Evolutionary conservation across 495 filamentous ascomycete genomes (phyloP), one percentile per base, ranked within the genome.

Genomic region (Aspergillus asperescens): DNA sequence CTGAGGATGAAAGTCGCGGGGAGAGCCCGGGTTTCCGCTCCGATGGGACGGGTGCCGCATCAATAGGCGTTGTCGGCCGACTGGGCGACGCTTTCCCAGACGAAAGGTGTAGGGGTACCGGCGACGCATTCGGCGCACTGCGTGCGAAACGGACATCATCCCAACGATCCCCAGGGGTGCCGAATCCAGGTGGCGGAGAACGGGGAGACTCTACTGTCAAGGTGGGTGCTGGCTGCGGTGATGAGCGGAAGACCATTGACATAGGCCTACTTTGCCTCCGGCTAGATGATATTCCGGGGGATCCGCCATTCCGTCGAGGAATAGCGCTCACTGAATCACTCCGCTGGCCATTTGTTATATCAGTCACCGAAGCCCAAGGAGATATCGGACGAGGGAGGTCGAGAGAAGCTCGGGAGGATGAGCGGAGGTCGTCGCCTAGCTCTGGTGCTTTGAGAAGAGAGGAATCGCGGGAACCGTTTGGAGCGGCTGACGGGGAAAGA

Each of bases 151-250:
- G 59, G 46, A 54, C 48, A 38, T 67, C 61, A 29, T 66, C 62
- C 0, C 50, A 47, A 10, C 55, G 62, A 19, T 59, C 52, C 3
- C 38, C 37, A 12, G 42, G 35, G 4, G 57, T 41, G 19, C 58
- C 60, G 31, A 62, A 58, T 18, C 52, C 55, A 9, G 67, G 86
- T 9, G 85, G 82, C 18, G 89, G 88, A 46, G 89, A 91, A 25
- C 77, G 77, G 0, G 88, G 89, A 8, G 89, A 85, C 37, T 91
- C 81, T 15, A 94, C 72, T 1, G 79, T 81, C 46, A 94, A 77
- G 1, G 82, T 79, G 8, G 89, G 88, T 9, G 86, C 75, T 24
- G 82, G 71, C 48, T 80, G 80, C 34, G 78, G 81, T 9, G 82
- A 81, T 52, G 79, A 78, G 28, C 72, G 68, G 22, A 81, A 61